Conservation (phyloP, 768 basidiomycete species). For the Rhizopogon vinicolor region DNA sequence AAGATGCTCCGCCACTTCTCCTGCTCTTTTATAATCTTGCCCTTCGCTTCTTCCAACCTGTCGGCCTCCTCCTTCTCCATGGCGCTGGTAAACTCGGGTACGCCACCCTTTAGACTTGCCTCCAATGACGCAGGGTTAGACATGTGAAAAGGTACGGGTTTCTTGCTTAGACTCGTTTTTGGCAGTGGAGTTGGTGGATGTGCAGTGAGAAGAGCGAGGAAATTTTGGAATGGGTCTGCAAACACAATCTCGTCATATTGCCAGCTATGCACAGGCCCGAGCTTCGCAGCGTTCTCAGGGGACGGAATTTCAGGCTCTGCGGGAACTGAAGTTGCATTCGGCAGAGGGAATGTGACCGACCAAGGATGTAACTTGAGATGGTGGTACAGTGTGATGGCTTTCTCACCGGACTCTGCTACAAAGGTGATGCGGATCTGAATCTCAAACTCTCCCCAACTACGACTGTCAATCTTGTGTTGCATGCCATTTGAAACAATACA, state of each 20-base stretch:
- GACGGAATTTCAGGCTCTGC: constrained; percentile 66
- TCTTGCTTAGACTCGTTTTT: constrained; percentile 37
- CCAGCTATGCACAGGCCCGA: constrained; percentile 90
- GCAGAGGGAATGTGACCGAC: constrained; percentile 38
- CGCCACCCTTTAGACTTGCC: constrained; percentile 54
- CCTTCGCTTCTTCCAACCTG: constrained; percentile 71
- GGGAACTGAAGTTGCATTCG: constrained; percentile 6
- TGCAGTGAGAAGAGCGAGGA: constrained; percentile 75
- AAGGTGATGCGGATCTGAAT: constrained; percentile 91
- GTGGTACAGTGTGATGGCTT: constrained; percentile 82
- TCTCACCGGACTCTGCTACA: constrained; percentile 85
- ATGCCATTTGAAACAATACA: constrained; percentile 9
- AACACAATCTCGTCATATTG: constrained; percentile 99
- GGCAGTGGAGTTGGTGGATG: constrained; percentile 84
- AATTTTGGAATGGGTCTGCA: constrained; percentile 84
- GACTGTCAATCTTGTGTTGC: background rate
- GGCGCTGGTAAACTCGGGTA: constrained; percentile 78
- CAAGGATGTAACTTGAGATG: constrained; percentile 95
- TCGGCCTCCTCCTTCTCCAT: constrained; percentile 90
- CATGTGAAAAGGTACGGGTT: constrained; percentile 68
- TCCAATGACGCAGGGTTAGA: constrained; percentile 58
- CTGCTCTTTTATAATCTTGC: constrained; percentile 68
- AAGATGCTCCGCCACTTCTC: constrained; percentile 65
- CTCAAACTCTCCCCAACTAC: constrained; percentile 97
- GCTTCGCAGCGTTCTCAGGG: constrained; percentile 58